Conservation (phyloP, 116 monocot species). For the Thalassia testudinum region DNA sequence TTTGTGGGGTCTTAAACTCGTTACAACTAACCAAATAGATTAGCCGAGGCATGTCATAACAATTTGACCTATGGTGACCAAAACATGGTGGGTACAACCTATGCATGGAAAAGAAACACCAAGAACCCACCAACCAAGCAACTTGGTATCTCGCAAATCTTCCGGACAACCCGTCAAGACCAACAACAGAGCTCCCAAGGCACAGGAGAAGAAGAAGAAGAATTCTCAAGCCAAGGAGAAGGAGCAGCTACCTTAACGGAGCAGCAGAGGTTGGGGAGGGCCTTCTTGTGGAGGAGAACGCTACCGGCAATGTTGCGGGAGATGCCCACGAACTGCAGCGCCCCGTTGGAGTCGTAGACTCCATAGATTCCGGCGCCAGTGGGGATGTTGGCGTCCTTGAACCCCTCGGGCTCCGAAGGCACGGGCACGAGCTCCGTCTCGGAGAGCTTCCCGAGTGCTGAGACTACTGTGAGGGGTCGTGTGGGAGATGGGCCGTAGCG, state of each 20-base stretch:
- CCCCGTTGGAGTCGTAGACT: slow-evolving; percentile 15
- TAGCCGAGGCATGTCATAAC: too few relatives aligned
- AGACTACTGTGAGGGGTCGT: not conserved
- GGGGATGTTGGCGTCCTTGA: slow-evolving; percentile 8
- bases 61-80: too few relatives aligned
- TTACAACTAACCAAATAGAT: too few relatives aligned
- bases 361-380: slow-evolving; percentile 16
- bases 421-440: slow-evolving; percentile 16
- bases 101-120: too few relatives aligned
- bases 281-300: slow-evolving; percentile 13
- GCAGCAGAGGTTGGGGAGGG: slow-evolving; percentile 20
- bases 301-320: slow-evolving; percentile 13
- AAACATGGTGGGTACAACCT: too few relatives aligned
- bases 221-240: not conserved
- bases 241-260: slow-evolving; percentile 47
- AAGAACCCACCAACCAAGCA: too few relatives aligned
- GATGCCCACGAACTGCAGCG: slow-evolving; percentile 20
- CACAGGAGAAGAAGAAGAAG: too few relatives aligned
- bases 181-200: too few relatives aligned
- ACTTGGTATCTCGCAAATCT: too few relatives aligned
- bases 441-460: slow-evolving; percentile 9
- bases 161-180: too few relatives aligned
- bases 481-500: not conserved
- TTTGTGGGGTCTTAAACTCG: too few relatives aligned
- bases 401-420: slow-evolving; percentile 1